phyloP scores from a whole-genome alignment of 352 stramenopile genomes.

The Phytophthora pini region DNA sequence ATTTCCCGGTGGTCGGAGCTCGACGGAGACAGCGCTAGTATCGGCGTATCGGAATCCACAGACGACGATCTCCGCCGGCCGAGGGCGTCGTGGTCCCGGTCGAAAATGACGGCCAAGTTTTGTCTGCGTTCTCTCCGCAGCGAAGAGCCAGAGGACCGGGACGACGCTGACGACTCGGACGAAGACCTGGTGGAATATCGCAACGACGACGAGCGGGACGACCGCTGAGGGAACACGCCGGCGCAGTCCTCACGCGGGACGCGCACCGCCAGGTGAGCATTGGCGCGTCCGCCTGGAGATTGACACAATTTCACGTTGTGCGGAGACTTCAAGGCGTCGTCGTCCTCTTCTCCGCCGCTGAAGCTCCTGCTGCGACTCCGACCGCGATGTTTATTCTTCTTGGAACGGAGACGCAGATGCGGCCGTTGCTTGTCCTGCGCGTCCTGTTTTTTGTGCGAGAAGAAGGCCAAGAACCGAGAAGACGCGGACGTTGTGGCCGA shows the following conservation, averaged over 20 bases:
- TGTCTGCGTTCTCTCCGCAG: constrained; percentile 13
- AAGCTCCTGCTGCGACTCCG: constrained; percentile 30
- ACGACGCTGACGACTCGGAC: constrained; percentile 29
- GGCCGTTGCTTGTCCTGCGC: constrained; percentile 9
- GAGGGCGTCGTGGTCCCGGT: constrained; percentile 18
- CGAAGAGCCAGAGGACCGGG: constrained; percentile 23
- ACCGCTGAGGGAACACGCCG: constrained; percentile 42
- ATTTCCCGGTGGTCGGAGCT: constrained; percentile 26
- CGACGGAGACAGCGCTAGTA: constrained; percentile 10
- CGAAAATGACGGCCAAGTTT: background rate
- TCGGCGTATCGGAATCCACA: constrained; percentile 6
- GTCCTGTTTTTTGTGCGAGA: constrained; percentile 33
- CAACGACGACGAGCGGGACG: constrained; percentile 40
- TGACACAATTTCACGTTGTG: constrained; percentile 37
- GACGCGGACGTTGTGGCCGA: constrained; percentile 18
- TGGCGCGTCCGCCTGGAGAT: constrained; percentile 27
- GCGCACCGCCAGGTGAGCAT: constrained; percentile 49
- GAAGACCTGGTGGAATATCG: constrained; percentile 34
- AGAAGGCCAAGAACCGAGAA: constrained; percentile 38
- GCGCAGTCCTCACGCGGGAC: constrained; percentile 22
- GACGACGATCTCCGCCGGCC: constrained; percentile 8
- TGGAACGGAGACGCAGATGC: constrained; percentile 7
- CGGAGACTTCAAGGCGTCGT: background rate
- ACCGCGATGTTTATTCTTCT: constrained; percentile 8
- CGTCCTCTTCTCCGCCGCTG: constrained; percentile 28